Evolutionary conservation across 1,284 basidiomycete species (phyloP).

Genomic region (Cystobasidium slooffiae): DNA sequence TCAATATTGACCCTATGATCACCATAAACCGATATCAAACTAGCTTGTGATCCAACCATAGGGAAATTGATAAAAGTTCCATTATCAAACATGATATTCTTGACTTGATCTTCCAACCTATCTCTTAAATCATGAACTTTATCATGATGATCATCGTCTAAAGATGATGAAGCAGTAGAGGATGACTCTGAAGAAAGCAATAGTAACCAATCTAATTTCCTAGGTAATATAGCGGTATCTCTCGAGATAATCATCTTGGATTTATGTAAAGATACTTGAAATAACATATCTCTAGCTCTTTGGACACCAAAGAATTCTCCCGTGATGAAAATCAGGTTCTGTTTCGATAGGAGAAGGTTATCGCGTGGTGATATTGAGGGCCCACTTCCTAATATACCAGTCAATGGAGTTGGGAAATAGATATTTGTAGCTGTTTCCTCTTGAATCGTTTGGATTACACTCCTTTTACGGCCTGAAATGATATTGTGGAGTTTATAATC

Average conservation of each 20-base stretch:
- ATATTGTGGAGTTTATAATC: constrained; percentile 94
- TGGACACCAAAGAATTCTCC: constrained; percentile 97
- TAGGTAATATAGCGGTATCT: constrained; percentile 89
- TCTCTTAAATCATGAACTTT: constrained; percentile 59
- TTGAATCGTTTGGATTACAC: constrained; percentile 86
- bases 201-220: constrained; percentile 98
- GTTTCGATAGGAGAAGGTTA: constrained; percentile 58
- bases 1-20: constrained; percentile 95
- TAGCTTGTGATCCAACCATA: constrained; percentile 79
- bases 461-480: constrained; percentile 86
- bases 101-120: constrained; percentile 79
- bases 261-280: constrained; percentile 85
- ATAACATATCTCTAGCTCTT: constrained; percentile 91
- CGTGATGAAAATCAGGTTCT: constrained; percentile 90
- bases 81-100: constrained; percentile 91
- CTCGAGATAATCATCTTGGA: constrained; percentile 87
- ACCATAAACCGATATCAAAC: constrained; percentile 90
- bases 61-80: constrained; percentile 95
- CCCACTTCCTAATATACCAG: constrained; percentile 67
- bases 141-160: not conserved
- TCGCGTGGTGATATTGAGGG: constrained; percentile 56
- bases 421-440: constrained; percentile 98
- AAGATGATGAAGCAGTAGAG: no score
- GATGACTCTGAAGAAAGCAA: constrained; percentile 56
- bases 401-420: constrained; percentile 87